These are phyloP conservation scores for Diaporthe helianthi DNA, from an alignment of 2,329 filamentous ascomycete species.

Conservation along the genomic window DNA sequence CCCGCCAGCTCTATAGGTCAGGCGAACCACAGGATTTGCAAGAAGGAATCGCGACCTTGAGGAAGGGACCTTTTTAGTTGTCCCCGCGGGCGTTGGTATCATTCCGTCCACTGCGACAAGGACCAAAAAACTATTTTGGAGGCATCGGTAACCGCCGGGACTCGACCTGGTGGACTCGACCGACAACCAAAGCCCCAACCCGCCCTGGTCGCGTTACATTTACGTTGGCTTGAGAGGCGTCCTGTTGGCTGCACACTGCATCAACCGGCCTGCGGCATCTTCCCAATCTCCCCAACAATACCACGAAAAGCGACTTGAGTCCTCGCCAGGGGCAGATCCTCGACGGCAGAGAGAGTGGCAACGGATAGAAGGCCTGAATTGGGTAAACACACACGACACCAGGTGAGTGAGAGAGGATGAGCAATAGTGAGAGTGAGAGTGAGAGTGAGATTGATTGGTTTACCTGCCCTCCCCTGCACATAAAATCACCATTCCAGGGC, in stretches of 20 bases:
- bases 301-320: too few relatives aligned
- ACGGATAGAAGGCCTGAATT: background rate
- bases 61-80: background rate
- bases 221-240: conserved; percentile 14
- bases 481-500: conserved; percentile 11
- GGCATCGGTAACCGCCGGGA: conserved; percentile 10
- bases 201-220: background rate
- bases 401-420: background rate
- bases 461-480: background rate
- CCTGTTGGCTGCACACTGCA: conserved; percentile 7
- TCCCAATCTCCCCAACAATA: conserved; percentile 3
- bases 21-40: background rate
- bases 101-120: background rate
- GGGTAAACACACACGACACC: background rate
- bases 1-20: background rate
- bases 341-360: background rate
- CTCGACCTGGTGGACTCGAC: conserved; percentile 11
- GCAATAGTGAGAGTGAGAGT: background rate
- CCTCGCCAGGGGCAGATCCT: too few relatives aligned
- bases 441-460: background rate
- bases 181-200: background rate
- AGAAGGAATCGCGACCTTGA: background rate
- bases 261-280: conserved; percentile 1
- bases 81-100: background rate
- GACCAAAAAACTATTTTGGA: conserved; percentile 16